Evolutionary conservation across 495 filamentous ascomycete species (phyloP), one percentile per base, ranked within the genome.

Genomic region (Penicillium canescens): DNA sequence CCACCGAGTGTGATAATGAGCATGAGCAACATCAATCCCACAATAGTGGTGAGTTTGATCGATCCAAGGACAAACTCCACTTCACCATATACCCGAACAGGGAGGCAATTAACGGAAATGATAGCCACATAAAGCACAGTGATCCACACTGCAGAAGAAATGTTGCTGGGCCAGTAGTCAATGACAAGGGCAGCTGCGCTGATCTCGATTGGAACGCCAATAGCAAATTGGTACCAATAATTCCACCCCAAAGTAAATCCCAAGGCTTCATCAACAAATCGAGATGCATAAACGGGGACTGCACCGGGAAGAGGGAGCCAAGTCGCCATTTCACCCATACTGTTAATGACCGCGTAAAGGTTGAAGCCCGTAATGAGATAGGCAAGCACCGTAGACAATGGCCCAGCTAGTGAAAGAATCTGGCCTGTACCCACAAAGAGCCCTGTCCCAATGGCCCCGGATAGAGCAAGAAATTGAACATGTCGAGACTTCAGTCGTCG

Each of bases 171-270:
- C 87, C 87, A 91, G 60, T 80, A 90, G 49, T 82, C 78, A 14
- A 90, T 84, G 41, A 89, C 79, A 11, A 87, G 67, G 6, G 83
- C 77, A 3, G 87, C 82, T 2, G 85, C 85, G 8, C 80, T 81
- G 10, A 90, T 83, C 55, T 88, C 86, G 31, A 86, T 76, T 31
- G 82, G 85, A 36, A 85, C 81, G 0, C 82, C 86, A 26, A 86
- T 81, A 21, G 75, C 66, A 59, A 60, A 67, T 13, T 63, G 52
- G 57, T 79, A 79, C 76, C 76, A 80, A 45, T 54, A 84, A 50
- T 88, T 87, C 85, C 85, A 90, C 13, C 85, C 86, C 39, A 88
- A 77, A 9, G 85, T 82, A 56, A 90, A 89, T 16, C 86, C 86
- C 39, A 90, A 66, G 16, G 83, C 81, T 38, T 78, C 74, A 55